These are phyloP conservation scores for Lojkania enalia DNA, from an alignment of 2,329 filamentous ascomycete genomes.

Conservation along the genomic window DNA sequence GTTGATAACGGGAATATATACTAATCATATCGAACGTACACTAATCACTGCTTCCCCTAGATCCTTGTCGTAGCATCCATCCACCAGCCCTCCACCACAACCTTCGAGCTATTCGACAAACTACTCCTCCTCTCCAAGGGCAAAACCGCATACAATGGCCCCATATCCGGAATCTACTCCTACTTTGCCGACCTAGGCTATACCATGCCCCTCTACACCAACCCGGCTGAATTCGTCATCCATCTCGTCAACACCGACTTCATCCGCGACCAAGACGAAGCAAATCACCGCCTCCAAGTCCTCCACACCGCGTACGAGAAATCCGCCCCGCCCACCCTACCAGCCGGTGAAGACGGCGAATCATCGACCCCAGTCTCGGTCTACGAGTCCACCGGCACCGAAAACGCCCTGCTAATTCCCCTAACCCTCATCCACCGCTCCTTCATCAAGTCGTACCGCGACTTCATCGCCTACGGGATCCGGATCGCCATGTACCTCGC, in stretches of 20 bases:
- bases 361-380: background rate
- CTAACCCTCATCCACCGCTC: slow-evolving; percentile 73
- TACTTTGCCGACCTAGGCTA: slow-evolving; percentile 67
- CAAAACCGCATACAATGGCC: slow-evolving; percentile 72
- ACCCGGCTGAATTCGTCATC: slow-evolving; percentile 79
- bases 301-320: slow-evolving; percentile 55
- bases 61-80: slow-evolving; percentile 81
- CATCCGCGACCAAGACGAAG: slow-evolving; percentile 53
- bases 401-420: slow-evolving; percentile 56
- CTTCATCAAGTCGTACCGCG: slow-evolving; percentile 82
- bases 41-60: slow-evolving; percentile 42
- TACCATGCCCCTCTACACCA: slow-evolving; percentile 69
- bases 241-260: slow-evolving; percentile 82
- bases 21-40: no score
- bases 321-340: background rate
- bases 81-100: slow-evolving; percentile 80
- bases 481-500: slow-evolving; percentile 80
- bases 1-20: no score
- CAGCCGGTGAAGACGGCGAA: background rate
- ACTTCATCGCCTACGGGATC: slow-evolving; percentile 82
- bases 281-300: slow-evolving; percentile 54
- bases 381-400: slow-evolving; percentile 31
- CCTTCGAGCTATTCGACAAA: slow-evolving; percentile 80
- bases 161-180: slow-evolving; percentile 57
- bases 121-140: slow-evolving; percentile 73